Conservation (phyloP, 139 green algal genomes). For the Microglena sp. region DNA sequence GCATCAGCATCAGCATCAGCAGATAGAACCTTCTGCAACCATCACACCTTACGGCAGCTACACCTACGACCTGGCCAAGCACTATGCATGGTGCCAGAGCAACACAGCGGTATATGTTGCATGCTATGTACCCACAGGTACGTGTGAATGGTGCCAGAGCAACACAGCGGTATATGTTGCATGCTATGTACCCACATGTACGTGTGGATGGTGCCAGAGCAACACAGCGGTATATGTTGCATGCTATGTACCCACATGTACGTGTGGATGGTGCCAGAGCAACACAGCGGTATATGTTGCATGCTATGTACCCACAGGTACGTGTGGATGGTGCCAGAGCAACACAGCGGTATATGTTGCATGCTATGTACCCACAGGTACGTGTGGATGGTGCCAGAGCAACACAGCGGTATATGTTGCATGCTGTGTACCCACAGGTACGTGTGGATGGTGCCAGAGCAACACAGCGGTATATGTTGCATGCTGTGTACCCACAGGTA, state of each 20-base stretch:
- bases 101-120: background rate
- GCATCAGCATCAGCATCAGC: no score
- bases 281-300: background rate
- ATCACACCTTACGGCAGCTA: no score
- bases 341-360: no score
- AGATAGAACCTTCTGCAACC: no score
- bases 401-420: no score
- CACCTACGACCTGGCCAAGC: background rate
- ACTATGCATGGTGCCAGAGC: slow-evolving; percentile 1
- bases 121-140: slow-evolving; percentile 6
- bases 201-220: background rate
- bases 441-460: no score
- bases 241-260: slow-evolving; percentile 4
- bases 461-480: no score
- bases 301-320: slow-evolving; percentile 6
- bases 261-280: background rate
- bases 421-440: no score
- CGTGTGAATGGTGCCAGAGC: background rate
- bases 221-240: background rate
- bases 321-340: no score
- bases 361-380: no score
- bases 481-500: no score
- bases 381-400: no score
- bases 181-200: slow-evolving; percentile 4
- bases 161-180: background rate